These are phyloP conservation scores for Backusella sp. DNA, from an alignment of 192 early-diverging fungal genomes.

Conservation along the genomic window DNA sequence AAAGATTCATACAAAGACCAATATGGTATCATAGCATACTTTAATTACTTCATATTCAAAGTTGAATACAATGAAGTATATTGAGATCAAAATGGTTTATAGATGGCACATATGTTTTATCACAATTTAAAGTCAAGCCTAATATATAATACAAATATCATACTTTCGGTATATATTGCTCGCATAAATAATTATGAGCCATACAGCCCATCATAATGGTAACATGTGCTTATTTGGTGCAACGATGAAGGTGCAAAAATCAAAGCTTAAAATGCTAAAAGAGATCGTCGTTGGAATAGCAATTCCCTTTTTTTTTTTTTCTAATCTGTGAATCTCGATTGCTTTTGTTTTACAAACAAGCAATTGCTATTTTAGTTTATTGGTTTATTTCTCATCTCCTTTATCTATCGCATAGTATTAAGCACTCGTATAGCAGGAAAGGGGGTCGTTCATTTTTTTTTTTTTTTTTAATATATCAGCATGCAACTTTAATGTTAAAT, in stretches of 20 bases:
- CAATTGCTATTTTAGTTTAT: neutral
- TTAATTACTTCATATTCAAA: neutral
- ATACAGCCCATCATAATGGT: no score
- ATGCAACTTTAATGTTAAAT: neutral
- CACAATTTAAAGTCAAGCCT: neutral
- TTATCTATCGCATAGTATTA: neutral
- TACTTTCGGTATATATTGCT: neutral
- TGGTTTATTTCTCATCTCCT: neutral
- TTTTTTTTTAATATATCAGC: neutral
- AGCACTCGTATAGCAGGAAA: neutral
- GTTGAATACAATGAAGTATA: neutral
- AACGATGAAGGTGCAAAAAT: no score
- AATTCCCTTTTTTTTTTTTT: no score
- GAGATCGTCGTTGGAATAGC: no score
- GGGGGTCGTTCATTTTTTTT: neutral
- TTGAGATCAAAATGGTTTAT: neutral
- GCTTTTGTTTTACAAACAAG: neutral
- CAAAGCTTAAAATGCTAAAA: no score
- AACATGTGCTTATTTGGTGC: neutral
- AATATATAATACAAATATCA: neutral
- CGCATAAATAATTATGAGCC: no score
- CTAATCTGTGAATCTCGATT: neutral
- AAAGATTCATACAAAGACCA: no score
- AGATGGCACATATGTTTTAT: neutral
- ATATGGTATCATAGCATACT: neutral